phyloP scores from a whole-genome alignment of 305 asterid genomes.

The Plantago rigida region DNA sequence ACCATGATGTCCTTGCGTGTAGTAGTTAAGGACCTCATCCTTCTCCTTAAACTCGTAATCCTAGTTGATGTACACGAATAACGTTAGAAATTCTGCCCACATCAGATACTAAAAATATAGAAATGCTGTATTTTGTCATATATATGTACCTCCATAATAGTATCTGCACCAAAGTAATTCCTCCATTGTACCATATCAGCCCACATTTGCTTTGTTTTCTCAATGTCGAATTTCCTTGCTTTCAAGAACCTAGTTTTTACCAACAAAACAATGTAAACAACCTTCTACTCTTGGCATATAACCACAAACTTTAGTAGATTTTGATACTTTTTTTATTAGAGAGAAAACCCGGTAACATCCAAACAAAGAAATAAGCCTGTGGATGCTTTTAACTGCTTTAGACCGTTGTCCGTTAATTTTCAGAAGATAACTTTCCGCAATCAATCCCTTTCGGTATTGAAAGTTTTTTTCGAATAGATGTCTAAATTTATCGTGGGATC shows the following conservation, averaged over 20 bases:
- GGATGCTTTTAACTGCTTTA: too few relatives aligned
- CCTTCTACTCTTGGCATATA: not conserved
- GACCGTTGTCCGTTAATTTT: not conserved
- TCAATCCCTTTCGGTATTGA: too few relatives aligned
- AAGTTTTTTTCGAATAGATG: too few relatives aligned
- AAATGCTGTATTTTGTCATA: not conserved
- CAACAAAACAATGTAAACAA: not conserved
- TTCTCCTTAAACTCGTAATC: slow-evolving; percentile 76
- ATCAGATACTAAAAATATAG: not conserved
- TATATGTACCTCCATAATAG: slow-evolving; percentile 54
- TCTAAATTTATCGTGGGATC: too few relatives aligned
- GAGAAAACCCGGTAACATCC: too few relatives aligned
- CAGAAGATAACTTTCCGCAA: not conserved
- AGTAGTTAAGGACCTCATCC: slow-evolving; percentile 77
- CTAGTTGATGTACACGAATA: slow-evolving; percentile 27
- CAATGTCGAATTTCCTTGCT: slow-evolving; percentile 80
- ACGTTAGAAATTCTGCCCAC: not conserved
- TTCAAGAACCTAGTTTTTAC: slow-evolving; percentile 55
- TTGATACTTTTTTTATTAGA: too few relatives aligned
- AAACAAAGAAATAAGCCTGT: too few relatives aligned
- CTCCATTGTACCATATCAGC: slow-evolving; percentile 91
- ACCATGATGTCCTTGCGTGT: slow-evolving; percentile 95
- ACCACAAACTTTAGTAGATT: too few relatives aligned
- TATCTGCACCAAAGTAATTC: slow-evolving; percentile 74
- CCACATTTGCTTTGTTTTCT: slow-evolving; percentile 95